Conservation (phyloP, 1,284 basidiomycete genomes). For the Papiliotrema laurentii region DNA sequence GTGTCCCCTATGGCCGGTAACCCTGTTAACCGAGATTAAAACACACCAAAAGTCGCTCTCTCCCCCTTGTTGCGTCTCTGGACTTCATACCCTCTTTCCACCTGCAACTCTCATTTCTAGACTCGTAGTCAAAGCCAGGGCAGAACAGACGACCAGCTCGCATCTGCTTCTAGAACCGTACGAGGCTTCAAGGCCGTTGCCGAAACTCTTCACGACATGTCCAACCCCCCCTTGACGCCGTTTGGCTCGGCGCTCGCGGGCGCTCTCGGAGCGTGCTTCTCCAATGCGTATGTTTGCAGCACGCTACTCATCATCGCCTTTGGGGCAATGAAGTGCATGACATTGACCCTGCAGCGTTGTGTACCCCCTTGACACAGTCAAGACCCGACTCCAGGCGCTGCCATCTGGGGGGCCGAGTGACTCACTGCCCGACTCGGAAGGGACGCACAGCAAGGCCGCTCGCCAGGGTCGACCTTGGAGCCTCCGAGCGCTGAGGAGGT, state of each 20-base stretch:
- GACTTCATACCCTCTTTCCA: too few species aligned
- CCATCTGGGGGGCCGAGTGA: not conserved
- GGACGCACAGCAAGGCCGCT: not conserved
- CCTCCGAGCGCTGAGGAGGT: slow-evolving; percentile 33
- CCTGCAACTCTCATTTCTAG: too few species aligned
- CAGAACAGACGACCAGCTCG: too few species aligned
- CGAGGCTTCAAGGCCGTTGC: too few species aligned
- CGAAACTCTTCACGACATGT: too few species aligned
- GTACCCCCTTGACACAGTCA: slow-evolving; percentile 93
- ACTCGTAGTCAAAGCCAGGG: too few species aligned
- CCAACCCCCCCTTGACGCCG: slow-evolving; percentile 63
- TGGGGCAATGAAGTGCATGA: too few species aligned
- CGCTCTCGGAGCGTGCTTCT: slow-evolving; percentile 88
- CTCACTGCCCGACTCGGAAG: not conserved
- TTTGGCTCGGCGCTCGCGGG: slow-evolving; percentile 91
- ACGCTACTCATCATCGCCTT: not conserved
- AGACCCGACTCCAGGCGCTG: slow-evolving; percentile 87
- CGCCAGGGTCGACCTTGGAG: slow-evolving; percentile 4
- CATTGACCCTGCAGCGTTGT: slow-evolving; percentile 70
- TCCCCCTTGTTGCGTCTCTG: too few species aligned
- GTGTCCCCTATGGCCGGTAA: too few species aligned
- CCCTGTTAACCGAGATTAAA: too few species aligned
- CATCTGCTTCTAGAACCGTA: too few species aligned
- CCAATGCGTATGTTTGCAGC: slow-evolving; percentile 69
- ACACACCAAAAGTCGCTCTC: too few species aligned